Evolutionary conservation across 2,329 filamentous ascomycete genomes (phyloP).

Genomic region (Verticillium tricorpus): DNA sequence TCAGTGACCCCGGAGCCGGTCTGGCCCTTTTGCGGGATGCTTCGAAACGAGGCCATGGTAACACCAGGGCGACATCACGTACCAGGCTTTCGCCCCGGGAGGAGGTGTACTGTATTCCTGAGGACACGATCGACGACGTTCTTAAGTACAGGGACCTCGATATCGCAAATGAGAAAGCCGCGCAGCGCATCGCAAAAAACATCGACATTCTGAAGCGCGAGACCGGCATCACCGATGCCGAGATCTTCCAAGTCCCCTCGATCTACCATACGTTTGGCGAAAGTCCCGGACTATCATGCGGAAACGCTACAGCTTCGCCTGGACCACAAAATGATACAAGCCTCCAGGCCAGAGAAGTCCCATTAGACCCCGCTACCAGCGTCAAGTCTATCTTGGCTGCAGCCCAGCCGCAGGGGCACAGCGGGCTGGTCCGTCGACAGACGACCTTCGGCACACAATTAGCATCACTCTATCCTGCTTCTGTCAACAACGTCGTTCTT

Average conservation of each 20-base stretch:
- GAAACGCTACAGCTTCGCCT: neutral
- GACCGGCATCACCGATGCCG: conserved; percentile 13
- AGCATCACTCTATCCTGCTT: conserved; percentile 12
- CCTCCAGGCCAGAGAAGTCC: neutral
- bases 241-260: conserved; percentile 16
- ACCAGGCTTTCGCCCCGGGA: neutral
- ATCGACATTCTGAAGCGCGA: conserved; percentile 10
- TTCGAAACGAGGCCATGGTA: neutral
- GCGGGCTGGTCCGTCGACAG: neutral
- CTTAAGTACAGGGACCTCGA: conserved; percentile 5
- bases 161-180: neutral
- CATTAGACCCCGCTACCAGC: neutral
- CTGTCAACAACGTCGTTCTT: conserved; percentile 17
- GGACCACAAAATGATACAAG: neutral
- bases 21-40: conserved; percentile 16
- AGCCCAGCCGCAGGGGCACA: neutral
- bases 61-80: neutral
- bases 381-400: neutral
- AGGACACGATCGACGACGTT: conserved; percentile 7
- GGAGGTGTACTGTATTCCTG: neutral
- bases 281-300: neutral
- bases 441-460: neutral
- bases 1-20: conserved; percentile 14
- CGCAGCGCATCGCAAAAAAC: neutral
- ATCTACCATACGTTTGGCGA: conserved; percentile 6